Evolutionary conservation across 257 asterid species (phyloP), one percentile per base, ranked within the genome.

Genomic region (Solanum arcanum): DNA sequence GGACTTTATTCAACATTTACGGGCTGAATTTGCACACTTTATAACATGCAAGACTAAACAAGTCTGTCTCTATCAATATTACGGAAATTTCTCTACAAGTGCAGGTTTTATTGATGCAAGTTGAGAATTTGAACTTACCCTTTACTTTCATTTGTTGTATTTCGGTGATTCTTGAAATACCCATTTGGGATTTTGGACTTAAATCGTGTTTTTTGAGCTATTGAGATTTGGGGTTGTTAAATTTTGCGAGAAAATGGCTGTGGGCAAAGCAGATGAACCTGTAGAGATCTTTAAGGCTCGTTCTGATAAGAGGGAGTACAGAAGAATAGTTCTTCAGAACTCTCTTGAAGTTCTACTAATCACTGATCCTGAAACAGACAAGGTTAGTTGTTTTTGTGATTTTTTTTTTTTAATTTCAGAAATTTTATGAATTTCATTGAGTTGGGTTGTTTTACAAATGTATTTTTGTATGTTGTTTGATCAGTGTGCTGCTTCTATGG

Each of bases 401-500:
- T 7, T 3, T 60, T 81, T 60, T 81, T 29, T 83, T 35, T 70
- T n/a, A 20, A 8, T n/a, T 31, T 18, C 27, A 73, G 83, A 42
- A 12, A 46, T n/a, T 69, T 44, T n/a, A 46, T 70, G 72, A 64
- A 15, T 85, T 85, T 35, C 70, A 33, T 27, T 42, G 83, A 41
- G 42, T 31, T 3, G 77, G n/a, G 42, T n/a, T 64, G 37, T 77
- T 77, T n/a, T 46, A 78, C 49, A 27, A 80, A 10, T 16, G 20
- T 31, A 0, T 18, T 20, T 85, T 16, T 16, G 23, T 70, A 2
- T 69, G 29, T 47, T 68, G 69, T 75, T 85, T 49, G 69, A 33
- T 86, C 93, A 97, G 99, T 97, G 99, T 80, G 95, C 98, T 77
- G 99, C 99, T 89, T 96, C 98, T 27, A 96, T 97, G 99, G 94